Evolutionary conservation across 345 rosid genomes (phyloP).

Genomic region (Dimocarpus longan): DNA sequence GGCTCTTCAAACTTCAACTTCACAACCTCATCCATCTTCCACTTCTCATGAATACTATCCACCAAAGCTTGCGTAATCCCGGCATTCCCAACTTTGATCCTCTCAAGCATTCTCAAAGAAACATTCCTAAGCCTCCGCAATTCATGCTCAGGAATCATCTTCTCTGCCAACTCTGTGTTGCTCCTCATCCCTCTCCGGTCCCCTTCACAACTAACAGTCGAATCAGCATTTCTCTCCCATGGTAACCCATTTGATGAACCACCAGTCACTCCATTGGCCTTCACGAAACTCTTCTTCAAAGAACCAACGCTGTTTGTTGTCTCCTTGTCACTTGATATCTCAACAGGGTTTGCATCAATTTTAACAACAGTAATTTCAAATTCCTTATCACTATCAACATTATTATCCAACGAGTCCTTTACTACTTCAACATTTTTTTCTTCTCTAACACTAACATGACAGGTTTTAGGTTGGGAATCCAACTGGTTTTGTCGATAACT

Average conservation of each 20-base stretch:
- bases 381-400: slow-evolving; percentile 10
- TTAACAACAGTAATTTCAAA: slow-evolving; percentile 8
- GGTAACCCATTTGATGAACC: slow-evolving; percentile 30
- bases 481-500: slow-evolving; percentile 24
- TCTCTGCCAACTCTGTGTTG: slow-evolving; percentile 59
- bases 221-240: slow-evolving; percentile 25
- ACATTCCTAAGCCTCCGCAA: slow-evolving; percentile 69
- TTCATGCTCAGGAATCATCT: slow-evolving; percentile 67
- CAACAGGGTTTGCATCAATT: not conserved
- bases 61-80: slow-evolving; percentile 78
- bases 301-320: slow-evolving; percentile 13
- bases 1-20: slow-evolving; percentile 81
- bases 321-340: slow-evolving; percentile 10
- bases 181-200: slow-evolving; percentile 39
- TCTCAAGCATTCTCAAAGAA: slow-evolving; percentile 81
- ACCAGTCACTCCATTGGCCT: slow-evolving; percentile 14
- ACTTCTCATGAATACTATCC: slow-evolving; percentile 68
- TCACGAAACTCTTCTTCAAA: slow-evolving; percentile 9
- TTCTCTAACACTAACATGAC: not conserved
- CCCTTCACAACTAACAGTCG: slow-evolving; percentile 17
- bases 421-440: slow-evolving; percentile 18
- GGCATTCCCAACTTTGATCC: slow-evolving; percentile 75
- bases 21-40: slow-evolving; percentile 84
- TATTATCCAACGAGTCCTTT: slow-evolving; percentile 9
- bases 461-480: slow-evolving; percentile 25